A percentile compares a stretch with the other conserved stretches of the same genome.
Conservation (phyloP, 1,284 basidiomycete species). For the Inonotus hispidus region DNA sequence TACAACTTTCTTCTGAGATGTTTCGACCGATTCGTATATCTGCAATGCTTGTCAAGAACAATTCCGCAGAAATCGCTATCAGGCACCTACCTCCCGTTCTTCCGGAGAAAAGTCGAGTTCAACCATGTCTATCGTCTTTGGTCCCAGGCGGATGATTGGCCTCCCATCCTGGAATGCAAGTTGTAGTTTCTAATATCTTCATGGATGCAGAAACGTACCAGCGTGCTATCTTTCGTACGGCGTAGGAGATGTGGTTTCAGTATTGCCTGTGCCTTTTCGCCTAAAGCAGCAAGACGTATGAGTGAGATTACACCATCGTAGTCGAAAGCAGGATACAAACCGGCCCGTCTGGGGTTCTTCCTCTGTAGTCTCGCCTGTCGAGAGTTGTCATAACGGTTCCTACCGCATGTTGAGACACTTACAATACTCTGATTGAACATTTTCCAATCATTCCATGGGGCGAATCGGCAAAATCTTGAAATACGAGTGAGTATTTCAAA, state of each 20-base stretch:
- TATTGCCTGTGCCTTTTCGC: constrained; percentile 51
- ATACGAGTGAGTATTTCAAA: background rate
- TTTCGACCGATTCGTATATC: constrained; percentile 60
- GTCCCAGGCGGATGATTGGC: constrained; percentile 53
- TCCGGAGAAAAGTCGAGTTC: constrained; percentile 52
- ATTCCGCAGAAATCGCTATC: background rate
- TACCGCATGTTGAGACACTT: constrained; percentile 19
- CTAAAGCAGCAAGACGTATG: constrained; percentile 15
- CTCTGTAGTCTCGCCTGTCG: constrained; percentile 45
- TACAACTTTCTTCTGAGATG: constrained; percentile 44
- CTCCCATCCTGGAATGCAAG: constrained; percentile 40
- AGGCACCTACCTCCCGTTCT: constrained; percentile 49
- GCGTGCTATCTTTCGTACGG: constrained; percentile 52
- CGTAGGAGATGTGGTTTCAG: constrained; percentile 55
- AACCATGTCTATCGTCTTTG: constrained; percentile 55
- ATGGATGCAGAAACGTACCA: constrained; percentile 27
- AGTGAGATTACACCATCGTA: constrained; percentile 19
- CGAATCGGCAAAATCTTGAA: constrained; percentile 52
- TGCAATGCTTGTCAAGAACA: constrained; percentile 23
- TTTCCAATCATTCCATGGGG: constrained; percentile 66
- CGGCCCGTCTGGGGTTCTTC: constrained; percentile 51
- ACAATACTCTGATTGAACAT: constrained; percentile 54
- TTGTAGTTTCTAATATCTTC: background rate
- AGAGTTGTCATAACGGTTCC: background rate
- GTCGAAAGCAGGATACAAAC: constrained; percentile 27